Evolutionary conservation across 768 basidiomycete genomes (phyloP).

Genomic region (Agrocybe praecox): DNA sequence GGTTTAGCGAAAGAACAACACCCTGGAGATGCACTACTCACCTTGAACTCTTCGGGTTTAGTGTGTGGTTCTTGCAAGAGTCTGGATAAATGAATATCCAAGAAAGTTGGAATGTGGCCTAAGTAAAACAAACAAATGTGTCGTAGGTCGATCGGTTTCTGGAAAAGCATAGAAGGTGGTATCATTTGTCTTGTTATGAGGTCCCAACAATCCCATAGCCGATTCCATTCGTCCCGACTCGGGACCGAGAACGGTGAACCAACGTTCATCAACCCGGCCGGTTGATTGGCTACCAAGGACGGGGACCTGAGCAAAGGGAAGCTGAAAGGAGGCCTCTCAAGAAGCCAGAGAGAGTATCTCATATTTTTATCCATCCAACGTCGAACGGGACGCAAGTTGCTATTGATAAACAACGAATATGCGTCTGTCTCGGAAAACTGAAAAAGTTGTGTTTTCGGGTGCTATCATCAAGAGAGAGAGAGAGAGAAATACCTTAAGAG

Average conservation of each 20-base stretch:
- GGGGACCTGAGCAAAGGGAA: constrained; percentile 66
- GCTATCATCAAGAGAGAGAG: background rate
- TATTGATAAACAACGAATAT: constrained; percentile 65
- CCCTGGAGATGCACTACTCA: constrained; percentile 21
- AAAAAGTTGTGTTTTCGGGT: background rate
- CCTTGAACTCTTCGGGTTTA: constrained; percentile 82
- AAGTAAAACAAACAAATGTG: constrained; percentile 98
- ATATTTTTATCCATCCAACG: constrained; percentile 78
- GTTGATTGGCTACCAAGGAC: constrained; percentile 16
- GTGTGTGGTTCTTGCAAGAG: constrained; percentile 79
- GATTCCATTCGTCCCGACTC: constrained; percentile 74
- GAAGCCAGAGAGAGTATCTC: constrained; percentile 85
- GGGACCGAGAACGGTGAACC: constrained; percentile 69
- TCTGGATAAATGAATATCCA: constrained; percentile 87
- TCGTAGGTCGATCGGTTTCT: constrained; percentile 91
- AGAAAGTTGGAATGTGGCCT: constrained; percentile 91
- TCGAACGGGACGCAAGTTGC: constrained; percentile 82
- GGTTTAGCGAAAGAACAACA: constrained; percentile 5
- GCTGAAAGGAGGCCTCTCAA: constrained; percentile 82
- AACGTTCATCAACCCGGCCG: constrained; percentile 19
- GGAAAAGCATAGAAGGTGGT: constrained; percentile 78
- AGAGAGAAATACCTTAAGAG: constrained; percentile 70
- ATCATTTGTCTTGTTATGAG: constrained; percentile 85
- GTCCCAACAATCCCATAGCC: constrained; percentile 91
- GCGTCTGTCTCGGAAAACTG: constrained; percentile 84